phyloP scores from a whole-genome alignment of 2,329 filamentous ascomycete genomes.

The Stachybotrys chartarum region DNA sequence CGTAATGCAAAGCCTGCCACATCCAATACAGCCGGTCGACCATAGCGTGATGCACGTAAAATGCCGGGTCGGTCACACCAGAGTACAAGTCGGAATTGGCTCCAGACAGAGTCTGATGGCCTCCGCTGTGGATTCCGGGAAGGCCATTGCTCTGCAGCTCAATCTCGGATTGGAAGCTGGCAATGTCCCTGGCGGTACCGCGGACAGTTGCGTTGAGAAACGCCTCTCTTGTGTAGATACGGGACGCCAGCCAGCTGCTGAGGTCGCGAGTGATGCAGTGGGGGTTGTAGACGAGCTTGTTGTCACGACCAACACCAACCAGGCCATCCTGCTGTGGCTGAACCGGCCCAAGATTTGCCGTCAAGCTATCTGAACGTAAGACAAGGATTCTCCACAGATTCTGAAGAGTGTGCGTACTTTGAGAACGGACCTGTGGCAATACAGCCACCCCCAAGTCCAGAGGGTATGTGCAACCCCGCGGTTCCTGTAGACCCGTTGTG shows the following conservation, averaged over 20 bases:
- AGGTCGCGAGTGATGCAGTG: slow-evolving; percentile 1
- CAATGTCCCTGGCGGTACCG: not conserved
- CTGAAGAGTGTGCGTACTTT: not conserved
- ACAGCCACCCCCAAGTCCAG: not conserved
- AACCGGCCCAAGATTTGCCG: slow-evolving; percentile 1
- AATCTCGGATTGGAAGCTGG: slow-evolving; percentile 1
- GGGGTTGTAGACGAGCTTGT: slow-evolving; percentile 1
- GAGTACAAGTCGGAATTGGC: slow-evolving; percentile 1
- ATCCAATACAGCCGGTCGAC: slow-evolving; percentile 1
- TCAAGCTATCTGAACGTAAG: not conserved
- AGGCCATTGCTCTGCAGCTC: not conserved
- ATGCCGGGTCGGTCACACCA: not conserved
- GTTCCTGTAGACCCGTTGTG: not conserved
- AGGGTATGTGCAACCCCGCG: not conserved
- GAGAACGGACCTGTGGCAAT: not conserved
- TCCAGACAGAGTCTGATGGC: not conserved
- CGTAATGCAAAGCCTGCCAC: slow-evolving; percentile 1
- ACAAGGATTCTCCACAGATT: no score
- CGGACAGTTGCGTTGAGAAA: not conserved
- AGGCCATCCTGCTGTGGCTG: not conserved
- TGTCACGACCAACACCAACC: not conserved
- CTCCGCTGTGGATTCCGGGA: not conserved
- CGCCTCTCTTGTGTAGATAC: not conserved
- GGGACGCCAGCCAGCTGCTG: slow-evolving; percentile 1
- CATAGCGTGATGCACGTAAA: not conserved